Evolutionary conservation across 1,284 basidiomycete species (phyloP).

Genomic region (Paramarasmius palmivorus): DNA sequence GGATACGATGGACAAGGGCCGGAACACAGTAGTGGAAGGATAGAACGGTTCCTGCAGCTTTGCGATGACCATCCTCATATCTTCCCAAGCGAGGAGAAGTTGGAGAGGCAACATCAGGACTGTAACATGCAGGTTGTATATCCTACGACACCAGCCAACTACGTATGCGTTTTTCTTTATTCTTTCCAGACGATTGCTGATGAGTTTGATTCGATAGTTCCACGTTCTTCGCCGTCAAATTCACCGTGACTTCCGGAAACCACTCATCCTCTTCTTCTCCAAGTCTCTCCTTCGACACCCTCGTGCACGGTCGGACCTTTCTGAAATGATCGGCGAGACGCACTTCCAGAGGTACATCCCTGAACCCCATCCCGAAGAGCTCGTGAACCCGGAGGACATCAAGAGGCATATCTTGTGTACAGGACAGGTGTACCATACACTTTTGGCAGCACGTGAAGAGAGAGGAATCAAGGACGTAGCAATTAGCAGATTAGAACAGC

Average conservation of each 20-base stretch:
- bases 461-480: conserved; percentile 90
- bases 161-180: conserved; percentile 47
- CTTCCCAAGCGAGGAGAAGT: conserved; percentile 88
- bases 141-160: conserved; percentile 93
- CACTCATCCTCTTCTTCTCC: conserved; percentile 94
- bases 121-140: conserved; percentile 99
- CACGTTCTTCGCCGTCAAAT: conserved; percentile 95
- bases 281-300: conserved; percentile 96
- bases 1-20: conserved; percentile 99
- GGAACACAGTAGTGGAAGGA: conserved; percentile 95
- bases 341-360: conserved; percentile 94
- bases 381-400: conserved; percentile 85
- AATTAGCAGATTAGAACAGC: conserved; percentile 92
- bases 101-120: conserved; percentile 96
- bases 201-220: conserved; percentile 59
- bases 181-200: conserved; percentile 1
- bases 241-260: conserved; percentile 96
- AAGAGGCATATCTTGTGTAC: conserved; percentile 88
- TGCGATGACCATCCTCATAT: conserved; percentile 96
- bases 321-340: conserved; percentile 88
- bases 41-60: conserved; percentile 97
- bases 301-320: conserved; percentile 81
- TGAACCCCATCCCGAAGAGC: conserved; percentile 70
- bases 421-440: conserved; percentile 94
- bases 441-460: conserved; percentile 88